Percentiles rank a stretch among this genome's conserved stretches.
Evolutionary conservation across 2,329 filamentous ascomycete species (phyloP).

Genomic region (Diaporthe batatas): DNA sequence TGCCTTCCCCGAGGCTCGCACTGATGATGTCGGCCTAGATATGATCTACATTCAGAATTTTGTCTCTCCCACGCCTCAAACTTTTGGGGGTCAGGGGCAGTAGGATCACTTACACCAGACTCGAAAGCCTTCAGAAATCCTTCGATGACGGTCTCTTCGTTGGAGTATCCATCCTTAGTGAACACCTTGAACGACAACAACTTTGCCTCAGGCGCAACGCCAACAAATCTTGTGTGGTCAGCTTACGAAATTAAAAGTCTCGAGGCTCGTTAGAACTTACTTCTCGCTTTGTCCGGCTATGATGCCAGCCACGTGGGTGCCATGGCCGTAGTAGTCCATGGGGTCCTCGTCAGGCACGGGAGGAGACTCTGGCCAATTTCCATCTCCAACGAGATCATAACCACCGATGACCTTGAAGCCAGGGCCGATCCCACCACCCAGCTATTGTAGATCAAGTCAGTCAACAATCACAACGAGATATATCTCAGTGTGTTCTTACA

Average conservation of each 20-base stretch:
- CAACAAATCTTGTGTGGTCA: constrained; percentile 25
- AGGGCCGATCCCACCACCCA: constrained; percentile 40
- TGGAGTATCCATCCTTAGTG: constrained; percentile 32
- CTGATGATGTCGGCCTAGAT: constrained; percentile 39
- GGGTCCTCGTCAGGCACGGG: constrained; percentile 54
- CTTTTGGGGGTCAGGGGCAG: not conserved
- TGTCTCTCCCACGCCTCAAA: not conserved
- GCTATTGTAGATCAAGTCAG: not conserved
- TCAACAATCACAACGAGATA: not conserved
- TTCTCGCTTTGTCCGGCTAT: constrained; percentile 43
- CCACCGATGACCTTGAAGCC: constrained; percentile 40
- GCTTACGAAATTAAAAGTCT: not conserved
- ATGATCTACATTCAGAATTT: not conserved
- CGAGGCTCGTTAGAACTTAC: not conserved
- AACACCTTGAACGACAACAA: constrained; percentile 41
- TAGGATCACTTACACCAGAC: constrained; percentile 15
- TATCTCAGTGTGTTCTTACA: constrained; percentile 5
- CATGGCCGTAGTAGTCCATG: constrained; percentile 53
- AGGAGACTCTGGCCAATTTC: constrained; percentile 37
- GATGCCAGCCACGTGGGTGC: constrained; percentile 54
- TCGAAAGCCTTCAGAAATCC: constrained; percentile 41
- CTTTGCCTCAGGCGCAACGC: constrained; percentile 41
- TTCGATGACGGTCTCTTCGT: constrained; percentile 41
- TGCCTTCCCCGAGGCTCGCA: constrained; percentile 33
- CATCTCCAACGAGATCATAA: constrained; percentile 41